A percentile compares a stretch with the other conserved stretches of the same genome.
Conservation (phyloP, 2,329 filamentous ascomycete species). For the Nakataea oryzae region DNA sequence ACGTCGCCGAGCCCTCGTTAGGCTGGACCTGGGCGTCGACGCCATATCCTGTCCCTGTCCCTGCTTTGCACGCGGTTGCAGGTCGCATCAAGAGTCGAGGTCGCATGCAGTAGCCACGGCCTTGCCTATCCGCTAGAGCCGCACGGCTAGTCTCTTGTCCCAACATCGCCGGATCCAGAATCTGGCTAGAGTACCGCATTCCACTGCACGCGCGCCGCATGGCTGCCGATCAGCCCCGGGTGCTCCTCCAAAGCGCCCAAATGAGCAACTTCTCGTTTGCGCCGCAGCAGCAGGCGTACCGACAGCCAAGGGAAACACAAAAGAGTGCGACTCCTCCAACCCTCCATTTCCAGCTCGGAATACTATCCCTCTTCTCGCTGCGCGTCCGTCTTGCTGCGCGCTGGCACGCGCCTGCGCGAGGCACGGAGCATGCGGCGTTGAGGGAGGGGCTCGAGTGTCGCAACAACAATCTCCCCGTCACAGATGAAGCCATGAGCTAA, state of each 20-base stretch:
- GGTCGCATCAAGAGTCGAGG: not conserved
- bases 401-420: not conserved
- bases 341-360: not conserved
- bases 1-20: not conserved
- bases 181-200: constrained; percentile 5
- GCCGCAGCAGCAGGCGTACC: constrained; percentile 37
- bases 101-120: not conserved
- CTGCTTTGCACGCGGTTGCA: not conserved
- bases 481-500: not conserved
- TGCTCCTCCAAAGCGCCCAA: constrained; percentile 56
- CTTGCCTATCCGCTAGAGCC: not conserved
- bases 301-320: constrained; percentile 61
- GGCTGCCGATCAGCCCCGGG: constrained; percentile 52
- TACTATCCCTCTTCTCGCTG: not conserved
- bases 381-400: not conserved
- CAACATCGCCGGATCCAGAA: not conserved
- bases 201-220: constrained; percentile 23
- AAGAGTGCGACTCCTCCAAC: constrained; percentile 63
- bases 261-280: constrained; percentile 72
- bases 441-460: not conserved
- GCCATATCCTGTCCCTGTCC: not conserved
- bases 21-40: not conserved
- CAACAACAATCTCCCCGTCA: not conserved
- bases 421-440: not conserved
- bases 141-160: not conserved